A percentile compares a stretch with the other conserved stretches of the same genome.
Evolutionary conservation across 352 stramenopile species (phyloP).

Genomic region (Phytophthora syringae): DNA sequence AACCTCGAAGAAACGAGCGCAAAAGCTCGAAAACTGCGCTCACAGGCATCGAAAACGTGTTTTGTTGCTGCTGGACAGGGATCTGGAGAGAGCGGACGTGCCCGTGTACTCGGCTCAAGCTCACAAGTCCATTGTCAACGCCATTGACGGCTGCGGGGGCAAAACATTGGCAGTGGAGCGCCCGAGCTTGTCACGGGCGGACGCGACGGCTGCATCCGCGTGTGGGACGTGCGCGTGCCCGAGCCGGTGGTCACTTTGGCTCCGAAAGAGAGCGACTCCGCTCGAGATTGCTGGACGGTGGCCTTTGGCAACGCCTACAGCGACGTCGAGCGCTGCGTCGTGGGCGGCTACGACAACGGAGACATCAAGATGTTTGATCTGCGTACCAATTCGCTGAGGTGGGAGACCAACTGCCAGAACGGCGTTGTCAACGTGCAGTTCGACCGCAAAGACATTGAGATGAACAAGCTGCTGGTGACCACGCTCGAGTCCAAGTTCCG

Average conservation of each 20-base stretch:
- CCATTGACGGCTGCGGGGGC: conserved; percentile 95
- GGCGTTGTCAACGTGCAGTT: conserved; percentile 96
- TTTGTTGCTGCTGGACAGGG: conserved; percentile 39
- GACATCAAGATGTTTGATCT: conserved; percentile 98
- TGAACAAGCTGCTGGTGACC: conserved; percentile 97
- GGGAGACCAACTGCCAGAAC: conserved; percentile 97
- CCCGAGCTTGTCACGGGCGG: conserved; percentile 95
- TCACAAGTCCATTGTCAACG: conserved; percentile 95
- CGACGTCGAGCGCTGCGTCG: conserved; percentile 93
- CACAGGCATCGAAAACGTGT: background rate
- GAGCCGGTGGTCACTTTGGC: conserved; percentile 94
- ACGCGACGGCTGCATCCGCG: conserved; percentile 94
- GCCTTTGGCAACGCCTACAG: conserved; percentile 96
- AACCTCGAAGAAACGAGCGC: conserved; percentile 4
- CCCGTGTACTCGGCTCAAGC: conserved; percentile 91
- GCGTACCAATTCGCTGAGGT: conserved; percentile 92
- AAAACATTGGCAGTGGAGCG: conserved; percentile 89
- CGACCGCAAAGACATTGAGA: conserved; percentile 97
- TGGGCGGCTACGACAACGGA: conserved; percentile 96
- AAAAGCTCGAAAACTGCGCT: conserved; percentile 15
- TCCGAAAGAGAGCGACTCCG: conserved; percentile 79
- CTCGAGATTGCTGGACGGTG: conserved; percentile 96
- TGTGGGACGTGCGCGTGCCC: conserved; percentile 95
- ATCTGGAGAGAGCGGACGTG: conserved; percentile 81
- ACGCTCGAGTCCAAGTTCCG: conserved; percentile 97